Evolutionary conservation across 2,329 filamentous ascomycete genomes (phyloP), one percentile per base, ranked within the genome.

Genomic region (Aspergillus neotritici): DNA sequence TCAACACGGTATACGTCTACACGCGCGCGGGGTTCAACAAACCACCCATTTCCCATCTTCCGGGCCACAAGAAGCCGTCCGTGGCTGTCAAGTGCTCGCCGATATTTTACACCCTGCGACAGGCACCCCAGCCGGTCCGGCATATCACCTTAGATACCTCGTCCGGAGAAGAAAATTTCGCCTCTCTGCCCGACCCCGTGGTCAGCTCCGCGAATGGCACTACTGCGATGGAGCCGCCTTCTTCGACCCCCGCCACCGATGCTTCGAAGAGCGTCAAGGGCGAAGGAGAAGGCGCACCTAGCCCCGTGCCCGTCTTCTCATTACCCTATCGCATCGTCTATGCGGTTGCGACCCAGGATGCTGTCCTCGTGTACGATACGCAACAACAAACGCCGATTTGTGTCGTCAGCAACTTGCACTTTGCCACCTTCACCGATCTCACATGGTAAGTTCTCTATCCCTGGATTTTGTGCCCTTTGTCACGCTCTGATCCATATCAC

Each of bases 1-100:
- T 86, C 56, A 98, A 98, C 62, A 98, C 93, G 0, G 94, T 98
- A 15, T 98, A 98, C 67, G 93, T 98, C 41, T 98, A 98, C 66
- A 96, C 91, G 0, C 78, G 93, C 56, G 93, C 90, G 25, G 93
- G 93, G 16, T 88, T 98, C 60, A 97, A 96, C 70, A 96, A 94
- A 64, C 89, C 93, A 1, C 93, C 93, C 2, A 86, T 97, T 44
- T 89, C 91, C 5, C 93, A 97, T 67, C 76, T 98, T 5, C 93
- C 93, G 0, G 93, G 93, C 2, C 91, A 97, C 68, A 98, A 96
- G 74, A 98, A 98, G 66, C 93, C 93, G 0, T 97, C 93, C 0
- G 87, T 98, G 9, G 93, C 90, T 1, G 87, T 98, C 47, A 87
- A 87, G 60, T 98, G 93, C 63, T 98, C 91, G 11, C 93, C 93